These are phyloP conservation scores for Guadua angustifolia DNA, from an alignment of 176 grass and related monocot species.

Conservation along the genomic window DNA sequence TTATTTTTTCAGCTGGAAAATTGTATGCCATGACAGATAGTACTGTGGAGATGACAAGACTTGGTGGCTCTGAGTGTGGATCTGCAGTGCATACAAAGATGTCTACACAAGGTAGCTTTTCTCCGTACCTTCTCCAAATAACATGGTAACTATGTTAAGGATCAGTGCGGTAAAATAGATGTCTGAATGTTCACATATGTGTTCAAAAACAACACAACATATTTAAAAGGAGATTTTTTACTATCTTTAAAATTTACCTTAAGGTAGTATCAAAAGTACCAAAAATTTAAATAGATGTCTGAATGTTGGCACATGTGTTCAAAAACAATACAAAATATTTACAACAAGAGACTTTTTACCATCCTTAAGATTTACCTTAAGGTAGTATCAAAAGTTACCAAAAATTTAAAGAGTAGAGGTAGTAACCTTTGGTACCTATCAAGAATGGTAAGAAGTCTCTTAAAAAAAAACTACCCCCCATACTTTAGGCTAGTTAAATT, in stretches of 20 bases:
- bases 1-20: slow-evolving; percentile 64
- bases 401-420: too few relatives aligned
- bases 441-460: too few relatives aligned
- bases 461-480: not conserved
- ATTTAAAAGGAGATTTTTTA: too few relatives aligned
- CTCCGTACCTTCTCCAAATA: slow-evolving; percentile 49
- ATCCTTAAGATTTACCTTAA: too few relatives aligned
- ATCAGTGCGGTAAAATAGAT: not conserved
- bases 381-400: too few relatives aligned
- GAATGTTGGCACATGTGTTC: not conserved
- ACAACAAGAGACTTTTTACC: too few relatives aligned
- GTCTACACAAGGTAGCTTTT: slow-evolving; percentile 60
- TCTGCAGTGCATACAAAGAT: slow-evolving; percentile 82
- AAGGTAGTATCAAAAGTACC: too few relatives aligned
- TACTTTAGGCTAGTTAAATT: not conserved
- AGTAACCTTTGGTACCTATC: too few relatives aligned
- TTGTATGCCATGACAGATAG: slow-evolving; percentile 77
- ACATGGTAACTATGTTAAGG: not conserved
- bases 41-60: slow-evolving; percentile 61
- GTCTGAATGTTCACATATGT: not conserved
- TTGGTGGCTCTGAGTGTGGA: slow-evolving; percentile 63
- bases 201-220: not conserved
- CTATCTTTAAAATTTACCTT: too few relatives aligned
- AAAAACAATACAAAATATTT: too few relatives aligned
- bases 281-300: slow-evolving; percentile 1